Base-by-base conservation (phyloP, 2,329 filamentous ascomycete genomes). In the Penicillium sp. region DNA sequence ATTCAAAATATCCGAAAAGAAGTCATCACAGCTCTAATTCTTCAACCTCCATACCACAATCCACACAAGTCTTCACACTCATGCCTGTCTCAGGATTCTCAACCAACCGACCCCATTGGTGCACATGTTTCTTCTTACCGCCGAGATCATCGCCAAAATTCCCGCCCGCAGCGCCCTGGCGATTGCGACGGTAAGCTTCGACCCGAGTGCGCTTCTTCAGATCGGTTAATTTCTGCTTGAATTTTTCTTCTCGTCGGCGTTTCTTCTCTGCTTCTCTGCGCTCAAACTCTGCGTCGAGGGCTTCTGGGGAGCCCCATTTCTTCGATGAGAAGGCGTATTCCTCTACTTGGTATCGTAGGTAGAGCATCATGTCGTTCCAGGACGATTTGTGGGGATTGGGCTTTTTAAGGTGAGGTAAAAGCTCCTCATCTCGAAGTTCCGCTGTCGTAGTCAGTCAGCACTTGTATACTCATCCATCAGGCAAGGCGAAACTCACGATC, bases 311-410 rank as follows among this genome's bases (percentile, higher is more conserved):
- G 0, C 94, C 94, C 94, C 94, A 99, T 76, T 97, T 97, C 62
- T 84, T 85, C 1, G 81, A 73, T 0, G 77, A 84, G 65, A 97
- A 87, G 0, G 93, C 94, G 68, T 97, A 97, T 56, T 91, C 91
- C 69, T 99, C 94, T 2, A 99, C 90, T 69, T 99, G 94, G 59
- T 85, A 95, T 0, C 94, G 88, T 21, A 99, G 79, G 70, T 94
- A 99, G 2, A 99, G 82, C 87, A 96, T 96, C 94, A 99, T 99
- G 77, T 96, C 91, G 72, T 97, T 91, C 90, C 91, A 99, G 58
- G 92, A 91, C 0, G 89, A 86, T 71, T 97, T 97, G 75, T 97
- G 94, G 0, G 94, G 94, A 66, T 99, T 99, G 1, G 94, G 93
- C 33, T 87, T 87, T 54, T 89, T 88, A 8, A 99, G 81, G 70